phyloP scores from a whole-genome alignment of 2,329 filamentous ascomycete genomes.

The Intubia oerlemansii region DNA sequence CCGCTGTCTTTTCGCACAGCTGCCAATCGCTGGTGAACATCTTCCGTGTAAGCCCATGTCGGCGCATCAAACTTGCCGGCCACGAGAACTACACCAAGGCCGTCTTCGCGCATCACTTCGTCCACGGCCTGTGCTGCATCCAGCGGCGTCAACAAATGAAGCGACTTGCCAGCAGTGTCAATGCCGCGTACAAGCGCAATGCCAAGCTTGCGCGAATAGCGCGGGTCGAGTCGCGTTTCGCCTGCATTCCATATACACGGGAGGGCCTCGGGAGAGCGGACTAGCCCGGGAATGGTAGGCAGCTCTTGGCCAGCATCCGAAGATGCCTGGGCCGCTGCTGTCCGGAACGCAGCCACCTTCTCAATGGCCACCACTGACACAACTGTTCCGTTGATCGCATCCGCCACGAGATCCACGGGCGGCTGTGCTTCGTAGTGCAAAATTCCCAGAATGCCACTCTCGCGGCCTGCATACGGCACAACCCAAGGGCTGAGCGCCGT shows the following conservation, averaged over 20 bases:
- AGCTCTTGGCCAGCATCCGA: conserved; percentile 24
- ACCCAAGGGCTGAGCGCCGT: conserved; percentile 35
- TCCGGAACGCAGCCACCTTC: conserved; percentile 24
- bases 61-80: conserved; percentile 48
- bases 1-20: background rate
- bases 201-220: conserved; percentile 35
- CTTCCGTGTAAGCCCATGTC: conserved; percentile 48
- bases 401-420: conserved; percentile 32
- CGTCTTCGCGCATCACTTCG: conserved; percentile 10
- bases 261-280: conserved; percentile 28
- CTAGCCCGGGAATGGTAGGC: conserved; percentile 13
- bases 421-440: conserved; percentile 46
- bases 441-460: conserved; percentile 38
- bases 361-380: conserved; percentile 45
- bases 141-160: conserved; percentile 46
- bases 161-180: conserved; percentile 25
- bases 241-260: conserved; percentile 38
- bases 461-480: conserved; percentile 32
- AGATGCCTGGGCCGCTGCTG: background rate
- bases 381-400: conserved; percentile 49
- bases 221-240: conserved; percentile 36
- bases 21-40: conserved; percentile 24
- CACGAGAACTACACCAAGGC: conserved; percentile 36
- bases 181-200: conserved; percentile 51
- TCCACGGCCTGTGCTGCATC: conserved; percentile 1